Conservation (phyloP, 1,284 basidiomycete species). For the Taiwanofungus camphoratus region DNA sequence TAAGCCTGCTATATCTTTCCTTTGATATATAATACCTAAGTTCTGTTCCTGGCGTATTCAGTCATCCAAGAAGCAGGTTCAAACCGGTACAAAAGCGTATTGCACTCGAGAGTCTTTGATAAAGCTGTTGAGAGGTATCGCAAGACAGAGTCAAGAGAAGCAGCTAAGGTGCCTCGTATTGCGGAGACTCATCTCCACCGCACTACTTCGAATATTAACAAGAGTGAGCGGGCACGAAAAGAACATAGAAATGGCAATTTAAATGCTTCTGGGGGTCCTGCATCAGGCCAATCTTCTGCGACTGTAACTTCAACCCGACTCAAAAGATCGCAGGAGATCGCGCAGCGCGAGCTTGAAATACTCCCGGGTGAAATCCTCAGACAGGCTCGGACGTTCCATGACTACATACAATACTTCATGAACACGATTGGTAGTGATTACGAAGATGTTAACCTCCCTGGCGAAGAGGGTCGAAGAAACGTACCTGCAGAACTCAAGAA, state of each 20-base stretch:
- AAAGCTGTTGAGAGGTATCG: constrained; percentile 44
- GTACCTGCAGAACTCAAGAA: constrained; percentile 35
- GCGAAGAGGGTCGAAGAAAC: constrained; percentile 12
- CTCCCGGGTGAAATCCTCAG: constrained; percentile 44
- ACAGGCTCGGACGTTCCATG: constrained; percentile 40
- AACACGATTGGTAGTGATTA: constrained; percentile 15
- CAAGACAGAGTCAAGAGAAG: constrained; percentile 16
- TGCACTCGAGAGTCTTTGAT: constrained; percentile 42
- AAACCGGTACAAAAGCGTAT: constrained; percentile 44
- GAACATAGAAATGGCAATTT: too few species aligned
- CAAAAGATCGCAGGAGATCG: constrained; percentile 17
- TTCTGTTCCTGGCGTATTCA: constrained; percentile 20
- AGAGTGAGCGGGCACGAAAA: constrained; percentile 7
- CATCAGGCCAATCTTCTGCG: too few species aligned
- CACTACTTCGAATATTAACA: not conserved
- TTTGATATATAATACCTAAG: constrained; percentile 1
- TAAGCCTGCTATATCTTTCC: too few species aligned
- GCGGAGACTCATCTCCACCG: constrained; percentile 1
- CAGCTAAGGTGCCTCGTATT: constrained; percentile 9
- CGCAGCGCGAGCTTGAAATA: constrained; percentile 36
- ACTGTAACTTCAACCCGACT: not conserved
- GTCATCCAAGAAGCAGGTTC: constrained; percentile 64
- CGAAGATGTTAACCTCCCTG: constrained; percentile 8
- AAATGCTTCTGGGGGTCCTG: too few species aligned
- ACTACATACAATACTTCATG: constrained; percentile 40